Percentiles rank a stretch among this genome's conserved stretches.
These are phyloP conservation scores for Talaromyces sp. DNA, from an alignment of 2,329 filamentous ascomycete genomes.

Conservation along the genomic window DNA sequence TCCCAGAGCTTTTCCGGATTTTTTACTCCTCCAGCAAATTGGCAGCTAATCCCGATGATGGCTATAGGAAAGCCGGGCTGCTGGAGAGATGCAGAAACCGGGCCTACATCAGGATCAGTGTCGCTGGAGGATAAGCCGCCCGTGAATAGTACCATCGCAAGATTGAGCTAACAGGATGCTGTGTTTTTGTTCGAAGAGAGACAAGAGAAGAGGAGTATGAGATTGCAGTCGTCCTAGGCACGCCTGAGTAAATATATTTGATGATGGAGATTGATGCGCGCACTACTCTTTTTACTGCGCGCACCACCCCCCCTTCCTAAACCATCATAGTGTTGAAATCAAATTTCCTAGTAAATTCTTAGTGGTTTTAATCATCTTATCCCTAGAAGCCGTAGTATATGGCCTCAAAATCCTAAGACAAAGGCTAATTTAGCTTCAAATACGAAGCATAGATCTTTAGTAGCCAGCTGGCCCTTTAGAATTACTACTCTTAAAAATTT, in stretches of 20 bases:
- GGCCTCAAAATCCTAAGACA: too few relatives aligned
- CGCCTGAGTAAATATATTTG: neutral
- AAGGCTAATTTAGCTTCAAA: too few relatives aligned
- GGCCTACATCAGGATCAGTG: neutral
- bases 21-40: constrained; percentile 16
- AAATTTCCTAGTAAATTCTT: too few relatives aligned
- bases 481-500: too few relatives aligned
- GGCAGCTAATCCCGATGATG: constrained; percentile 18
- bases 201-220: neutral
- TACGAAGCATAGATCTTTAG: too few relatives aligned
- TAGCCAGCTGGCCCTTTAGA: too few relatives aligned
- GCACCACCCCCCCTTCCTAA: too few relatives aligned
- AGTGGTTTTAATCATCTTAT: too few relatives aligned
- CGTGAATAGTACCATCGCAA: neutral
- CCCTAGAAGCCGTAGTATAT: too few relatives aligned
- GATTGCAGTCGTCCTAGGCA: neutral
- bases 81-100: neutral
- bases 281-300: too few relatives aligned
- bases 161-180: neutral
- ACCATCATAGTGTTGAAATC: too few relatives aligned
- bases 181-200: neutral
- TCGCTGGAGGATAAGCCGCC: neutral
- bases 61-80: constrained; percentile 14
- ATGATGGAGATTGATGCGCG: neutral
- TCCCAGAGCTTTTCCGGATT: constrained; percentile 17